Evolutionary conservation across 208 protist genomes (phyloP), one percentile per base, ranked within the genome.

Genomic region (Trypanosoma cruzi): DNA sequence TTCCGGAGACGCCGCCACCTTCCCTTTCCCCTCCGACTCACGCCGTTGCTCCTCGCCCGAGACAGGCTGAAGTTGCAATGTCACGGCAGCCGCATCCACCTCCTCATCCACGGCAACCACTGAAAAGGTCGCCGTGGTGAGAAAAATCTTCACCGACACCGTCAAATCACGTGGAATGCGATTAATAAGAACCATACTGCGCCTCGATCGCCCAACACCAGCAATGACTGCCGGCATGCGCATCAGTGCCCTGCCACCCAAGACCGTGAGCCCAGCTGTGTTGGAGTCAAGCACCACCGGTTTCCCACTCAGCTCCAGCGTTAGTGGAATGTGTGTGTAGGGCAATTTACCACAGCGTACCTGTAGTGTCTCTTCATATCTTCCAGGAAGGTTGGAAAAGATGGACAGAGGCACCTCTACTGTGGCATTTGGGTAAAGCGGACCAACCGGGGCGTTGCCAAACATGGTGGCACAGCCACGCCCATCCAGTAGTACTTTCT

Each of bases 201-300:
- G 86, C 40, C 81, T 82, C 44, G 92, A 93, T 1, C 77, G 75
- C 10, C 82, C 85, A 0, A 95, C 64, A 4, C 79, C 81, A 5
- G 92, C 92, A 57, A 97, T 85, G n/a, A 90, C 86, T 0, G 92
- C 77, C 34, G 92, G 89, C 90, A 97, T 94, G 42, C 90, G 60
- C 36, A 97, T 81, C 67, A 89, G 71, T n/a, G 89, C 79, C 59
- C 86, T 80, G 0, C 82, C 79, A 16, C 86, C 79, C 22, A 49
- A 26, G 37, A 79, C 79, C 26, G 82, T 88, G 26, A 92, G 69
- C 0, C 92, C 92, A 0, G 89, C 89, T 46, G 89, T 97, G 44
- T 79, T 86, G 16, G 81, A 66, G 66, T 97, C 92, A 11, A 94
- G 77, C 46, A 97, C 66, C 46, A 97, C 68, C 16, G 92, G 88